Base-by-base conservation (phyloP, 495 filamentous ascomycete species). In the Xylaria acuta region DNA sequence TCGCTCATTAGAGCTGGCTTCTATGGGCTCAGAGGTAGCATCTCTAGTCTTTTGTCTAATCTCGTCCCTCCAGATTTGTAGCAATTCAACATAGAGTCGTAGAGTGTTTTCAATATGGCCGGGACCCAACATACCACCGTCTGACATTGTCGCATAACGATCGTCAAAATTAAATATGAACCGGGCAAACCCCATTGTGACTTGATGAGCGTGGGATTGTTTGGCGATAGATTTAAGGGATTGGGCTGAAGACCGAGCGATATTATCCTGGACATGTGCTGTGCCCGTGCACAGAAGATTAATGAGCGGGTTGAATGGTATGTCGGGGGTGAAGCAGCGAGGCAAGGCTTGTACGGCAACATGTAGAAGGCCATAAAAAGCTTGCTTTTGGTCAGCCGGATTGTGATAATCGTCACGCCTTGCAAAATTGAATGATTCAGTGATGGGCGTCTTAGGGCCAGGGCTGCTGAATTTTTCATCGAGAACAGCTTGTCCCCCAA, bases 81-180 rank as follows among this genome's bases (percentile, higher is more conserved):
- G 85, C 11, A 98, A 83, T 79, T 99, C 94, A 56, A 99, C 93
- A 78, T 98, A 99, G 0, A 99, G 86, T 72, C 90, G 89, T 22
- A 99, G 79, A 4, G 97, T 98, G 70, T 91, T 97, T 76, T 99
- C 97, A 64, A 99, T 97, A 78, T 99, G 97, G 12, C 91, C 93
- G 32, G 94, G 91, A 7, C 96, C 96, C 32, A 99, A 89, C 93
- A 99, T 95, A 4, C 97, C 96, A 54, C 97, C 94, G 76, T 98
- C 97, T 11, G 95, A 97, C 92, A 97, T 97, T 27, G 96, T 98
- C 1, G 95, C 93, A 80, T 98, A 98, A 36, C 94, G 91, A 73
- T 95, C 94, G 81, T 99, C 97, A 77, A 98, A 98, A 67, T 94
- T 97, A 84, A 99, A 98, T 41, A 99, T 98, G 75, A 98, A 99